Evolutionary conservation across 495 filamentous ascomycete species (phyloP).

Genomic region (Aspergillus wentii): DNA sequence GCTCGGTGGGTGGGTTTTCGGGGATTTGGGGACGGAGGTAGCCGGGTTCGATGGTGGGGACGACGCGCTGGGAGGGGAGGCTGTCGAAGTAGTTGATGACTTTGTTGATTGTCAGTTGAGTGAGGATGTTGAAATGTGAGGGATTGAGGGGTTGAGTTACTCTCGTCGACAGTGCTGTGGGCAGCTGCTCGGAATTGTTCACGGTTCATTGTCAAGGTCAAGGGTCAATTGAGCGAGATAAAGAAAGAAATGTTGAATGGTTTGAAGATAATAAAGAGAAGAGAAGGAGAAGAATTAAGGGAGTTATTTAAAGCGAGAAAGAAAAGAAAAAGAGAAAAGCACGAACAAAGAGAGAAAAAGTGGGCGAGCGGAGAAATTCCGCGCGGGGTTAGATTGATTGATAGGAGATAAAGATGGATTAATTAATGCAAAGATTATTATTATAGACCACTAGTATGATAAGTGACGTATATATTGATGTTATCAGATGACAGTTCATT

Average conservation of each 20-base stretch:
- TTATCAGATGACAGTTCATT: too few relatives aligned
- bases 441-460: too few relatives aligned
- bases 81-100: slow-evolving; percentile 81
- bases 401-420: too few relatives aligned
- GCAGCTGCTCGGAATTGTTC: slow-evolving; percentile 78
- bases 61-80: slow-evolving; percentile 64
- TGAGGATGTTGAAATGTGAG: neutral
- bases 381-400: too few relatives aligned
- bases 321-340: too few relatives aligned
- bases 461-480: too few relatives aligned
- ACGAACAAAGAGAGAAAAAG: too few relatives aligned
- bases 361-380: too few relatives aligned
- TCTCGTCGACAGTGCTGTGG: slow-evolving; percentile 77
- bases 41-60: slow-evolving; percentile 76
- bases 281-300: neutral
- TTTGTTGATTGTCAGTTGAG: slow-evolving; percentile 23
- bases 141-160: slow-evolving; percentile 39
- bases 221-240: neutral
- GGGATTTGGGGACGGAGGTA: slow-evolving; percentile 83
- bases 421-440: too few relatives aligned
- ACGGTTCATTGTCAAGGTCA: slow-evolving; percentile 61
- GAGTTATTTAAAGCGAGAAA: too few relatives aligned
- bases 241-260: neutral
- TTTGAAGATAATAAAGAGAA: neutral
- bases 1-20: slow-evolving; percentile 60